Conservation (phyloP, 805 yeast genomes). For the Priceomyces medius region DNA sequence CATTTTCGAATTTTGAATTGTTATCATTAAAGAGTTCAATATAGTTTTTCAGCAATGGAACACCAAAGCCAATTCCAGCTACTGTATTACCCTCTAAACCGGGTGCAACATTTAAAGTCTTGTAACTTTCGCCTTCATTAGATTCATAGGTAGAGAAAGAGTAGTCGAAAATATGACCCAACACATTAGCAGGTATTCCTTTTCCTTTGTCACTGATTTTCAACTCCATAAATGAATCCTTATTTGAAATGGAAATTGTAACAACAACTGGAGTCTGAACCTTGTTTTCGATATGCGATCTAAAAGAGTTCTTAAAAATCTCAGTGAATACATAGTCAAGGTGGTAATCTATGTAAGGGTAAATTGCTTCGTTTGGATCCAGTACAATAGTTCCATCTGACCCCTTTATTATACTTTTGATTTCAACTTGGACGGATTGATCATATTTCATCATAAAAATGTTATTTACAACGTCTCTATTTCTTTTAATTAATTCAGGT, state of each 20-base stretch:
- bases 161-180: constrained; percentile 75
- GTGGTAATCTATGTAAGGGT: constrained; percentile 86
- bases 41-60: constrained; percentile 68
- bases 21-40: constrained; percentile 43
- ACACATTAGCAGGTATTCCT: constrained; percentile 71
- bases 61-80: constrained; percentile 96
- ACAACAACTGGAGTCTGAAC: constrained; percentile 39
- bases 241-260: constrained; percentile 35
- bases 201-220: constrained; percentile 85
- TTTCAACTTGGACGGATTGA: constrained; percentile 57
- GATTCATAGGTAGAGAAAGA: constrained; percentile 77
- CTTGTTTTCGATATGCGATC: constrained; percentile 80
- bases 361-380: constrained; percentile 51
- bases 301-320: constrained; percentile 77
- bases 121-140: constrained; percentile 56
- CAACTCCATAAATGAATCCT: constrained; percentile 54
- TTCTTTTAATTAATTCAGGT: constrained; percentile 57
- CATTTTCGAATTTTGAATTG: constrained; percentile 18
- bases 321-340: constrained; percentile 87
- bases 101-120: constrained; percentile 66
- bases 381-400: constrained; percentile 13
- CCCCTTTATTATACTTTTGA: constrained; percentile 45
- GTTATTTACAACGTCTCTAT: constrained; percentile 76
- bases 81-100: constrained; percentile 68
- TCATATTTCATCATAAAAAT: constrained; percentile 83